Conservation (phyloP, 2,329 filamentous ascomycete genomes). For the Zymoseptoria pseudotritici region DNA sequence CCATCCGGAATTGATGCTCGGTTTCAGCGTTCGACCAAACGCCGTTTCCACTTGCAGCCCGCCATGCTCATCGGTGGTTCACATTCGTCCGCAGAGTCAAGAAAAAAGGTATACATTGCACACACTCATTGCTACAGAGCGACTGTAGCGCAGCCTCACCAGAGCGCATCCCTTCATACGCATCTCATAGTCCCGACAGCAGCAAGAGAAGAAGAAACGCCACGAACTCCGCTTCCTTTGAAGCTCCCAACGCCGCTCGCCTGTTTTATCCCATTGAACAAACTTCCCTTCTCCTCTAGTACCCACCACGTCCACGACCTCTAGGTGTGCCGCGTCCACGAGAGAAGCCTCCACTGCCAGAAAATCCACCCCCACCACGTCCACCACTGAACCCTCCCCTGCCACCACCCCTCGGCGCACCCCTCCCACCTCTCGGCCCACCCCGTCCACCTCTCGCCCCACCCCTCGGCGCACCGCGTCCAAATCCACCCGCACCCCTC, state of each 20-base stretch:
- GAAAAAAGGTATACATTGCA: not conserved
- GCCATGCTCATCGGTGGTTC: not conserved
- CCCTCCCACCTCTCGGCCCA: conserved; percentile 45
- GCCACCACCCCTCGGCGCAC: conserved; percentile 43
- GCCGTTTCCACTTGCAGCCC: not conserved
- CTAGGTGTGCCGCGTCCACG: conserved; percentile 2
- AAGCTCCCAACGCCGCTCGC: not conserved
- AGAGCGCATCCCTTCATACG: not conserved
- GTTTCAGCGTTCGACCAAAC: not conserved
- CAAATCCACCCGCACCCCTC: conserved; percentile 48
- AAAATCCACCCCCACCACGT: conserved; percentile 28
- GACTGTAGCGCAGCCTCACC: not conserved
- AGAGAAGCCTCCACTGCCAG: conserved; percentile 24
- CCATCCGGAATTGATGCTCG: too few relatives aligned
- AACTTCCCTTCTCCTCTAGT: not conserved
- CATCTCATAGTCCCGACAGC: not conserved
- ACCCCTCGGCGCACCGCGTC: conserved; percentile 26
- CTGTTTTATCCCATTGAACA: not conserved
- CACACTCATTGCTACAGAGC: not conserved
- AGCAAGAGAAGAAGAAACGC: not conserved
- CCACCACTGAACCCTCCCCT: conserved; percentile 34
- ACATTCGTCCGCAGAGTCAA: not conserved
- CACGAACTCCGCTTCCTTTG: not conserved
- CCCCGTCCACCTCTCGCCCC: conserved; percentile 37
- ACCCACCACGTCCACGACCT: conserved; percentile 5